Conservation (phyloP, 1,284 basidiomycete genomes). For the Sanghuangporus sanghuang region DNA sequence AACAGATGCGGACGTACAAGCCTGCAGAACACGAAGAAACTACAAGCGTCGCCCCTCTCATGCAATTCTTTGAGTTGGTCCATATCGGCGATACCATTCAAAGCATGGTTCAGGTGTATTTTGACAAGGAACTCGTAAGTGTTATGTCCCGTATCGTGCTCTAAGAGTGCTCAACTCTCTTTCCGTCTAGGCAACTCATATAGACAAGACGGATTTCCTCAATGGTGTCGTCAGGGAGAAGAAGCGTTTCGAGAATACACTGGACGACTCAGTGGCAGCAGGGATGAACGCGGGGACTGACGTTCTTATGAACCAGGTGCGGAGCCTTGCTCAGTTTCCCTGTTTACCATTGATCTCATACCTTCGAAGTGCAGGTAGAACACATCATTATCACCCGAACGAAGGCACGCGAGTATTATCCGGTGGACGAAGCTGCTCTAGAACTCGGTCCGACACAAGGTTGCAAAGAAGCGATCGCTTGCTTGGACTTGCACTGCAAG, state of each 20-base stretch:
- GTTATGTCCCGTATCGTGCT: not conserved
- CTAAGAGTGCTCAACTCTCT: not conserved
- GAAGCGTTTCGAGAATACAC: conserved; percentile 86
- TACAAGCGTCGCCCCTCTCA: conserved; percentile 79
- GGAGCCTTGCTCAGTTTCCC: conserved; percentile 13
- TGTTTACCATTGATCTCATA: not conserved
- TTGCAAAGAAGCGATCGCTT: conserved; percentile 81
- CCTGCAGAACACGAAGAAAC: conserved; percentile 79
- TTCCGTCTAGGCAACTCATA: conserved; percentile 64
- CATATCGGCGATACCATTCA: conserved; percentile 97
- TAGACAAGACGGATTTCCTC: conserved; percentile 90
- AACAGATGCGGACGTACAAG: conserved; percentile 83
- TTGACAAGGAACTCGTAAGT: conserved; percentile 86
- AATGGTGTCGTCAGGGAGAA: conserved; percentile 94
- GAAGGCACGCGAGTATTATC: conserved; percentile 85
- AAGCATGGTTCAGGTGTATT: conserved; percentile 97
- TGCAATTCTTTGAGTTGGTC: conserved; percentile 97
- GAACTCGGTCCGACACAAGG: conserved; percentile 84
- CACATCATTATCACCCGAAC: conserved; percentile 86
- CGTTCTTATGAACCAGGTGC: conserved; percentile 90
- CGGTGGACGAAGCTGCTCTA: conserved; percentile 67
- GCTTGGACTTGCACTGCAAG: conserved; percentile 85
- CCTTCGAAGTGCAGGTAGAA: conserved; percentile 63
- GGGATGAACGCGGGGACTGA: conserved; percentile 95
- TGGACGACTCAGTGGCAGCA: conserved; percentile 91